Evolutionary conservation across 768 basidiomycete species (phyloP).

Genomic region (Hysterangium stoloniferum): DNA sequence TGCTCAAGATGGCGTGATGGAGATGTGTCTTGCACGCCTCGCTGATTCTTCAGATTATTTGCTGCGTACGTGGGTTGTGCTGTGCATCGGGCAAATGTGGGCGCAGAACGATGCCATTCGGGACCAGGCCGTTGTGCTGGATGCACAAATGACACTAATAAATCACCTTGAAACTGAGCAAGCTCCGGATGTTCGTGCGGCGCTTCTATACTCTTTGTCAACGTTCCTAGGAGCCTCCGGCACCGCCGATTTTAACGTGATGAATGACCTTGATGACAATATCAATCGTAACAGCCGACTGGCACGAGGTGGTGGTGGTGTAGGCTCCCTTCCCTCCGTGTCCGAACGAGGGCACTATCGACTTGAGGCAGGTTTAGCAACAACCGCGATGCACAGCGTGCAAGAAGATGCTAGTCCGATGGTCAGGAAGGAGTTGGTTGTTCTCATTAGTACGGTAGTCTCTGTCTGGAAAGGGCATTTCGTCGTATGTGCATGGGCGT

Average conservation of each 20-base stretch:
- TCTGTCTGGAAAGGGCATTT: conserved; percentile 97
- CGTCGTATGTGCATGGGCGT: conserved; percentile 92
- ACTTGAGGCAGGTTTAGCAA: conserved; percentile 89
- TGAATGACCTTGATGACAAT: conserved; percentile 64
- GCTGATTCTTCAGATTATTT: conserved; percentile 82
- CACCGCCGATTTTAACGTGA: conserved; percentile 58
- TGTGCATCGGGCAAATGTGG: conserved; percentile 96
- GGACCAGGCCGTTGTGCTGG: conserved; percentile 67
- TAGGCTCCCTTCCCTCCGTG: conserved; percentile 6
- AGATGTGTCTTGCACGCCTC: conserved; percentile 76
- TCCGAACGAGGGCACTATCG: conserved; percentile 18
- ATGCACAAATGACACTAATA: conserved; percentile 78
- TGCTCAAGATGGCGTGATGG: conserved; percentile 73
- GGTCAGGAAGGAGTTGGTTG: conserved; percentile 89
- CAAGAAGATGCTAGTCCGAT: conserved; percentile 95
- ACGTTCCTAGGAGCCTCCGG: conserved; percentile 91
- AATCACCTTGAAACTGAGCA: conserved; percentile 66
- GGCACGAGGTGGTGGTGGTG: conserved; percentile 28
- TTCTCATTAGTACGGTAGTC: conserved; percentile 86
- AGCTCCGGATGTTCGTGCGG: conserved; percentile 87
- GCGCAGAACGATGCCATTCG: conserved; percentile 88
- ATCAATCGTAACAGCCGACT: conserved; percentile 79
- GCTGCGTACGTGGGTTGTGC: conserved; percentile 86
- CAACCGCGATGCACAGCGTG: conserved; percentile 78
- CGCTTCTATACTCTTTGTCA: conserved; percentile 84